phyloP scores from a whole-genome alignment of 768 basidiomycete genomes.

The Candolleomyces efflorescens region DNA sequence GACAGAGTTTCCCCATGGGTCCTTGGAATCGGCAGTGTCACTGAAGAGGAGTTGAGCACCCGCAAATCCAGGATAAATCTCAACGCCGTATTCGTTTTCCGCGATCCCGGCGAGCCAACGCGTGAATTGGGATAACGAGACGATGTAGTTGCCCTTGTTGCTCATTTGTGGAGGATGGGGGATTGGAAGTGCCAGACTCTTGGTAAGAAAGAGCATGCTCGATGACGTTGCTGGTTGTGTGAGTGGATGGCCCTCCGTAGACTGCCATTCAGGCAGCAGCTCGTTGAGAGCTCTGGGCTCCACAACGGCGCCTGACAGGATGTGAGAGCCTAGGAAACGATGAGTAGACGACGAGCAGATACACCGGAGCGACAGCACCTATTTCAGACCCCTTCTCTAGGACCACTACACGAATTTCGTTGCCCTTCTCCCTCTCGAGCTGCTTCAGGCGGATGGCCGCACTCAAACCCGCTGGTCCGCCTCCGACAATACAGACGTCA shows the following conservation, averaged over 20 bases:
- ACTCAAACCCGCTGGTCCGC: slow-evolving; percentile 89
- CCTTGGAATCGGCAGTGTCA: slow-evolving; percentile 40
- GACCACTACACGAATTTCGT: slow-evolving; percentile 86
- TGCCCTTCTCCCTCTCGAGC: slow-evolving; percentile 73
- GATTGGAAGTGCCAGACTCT: slow-evolving; percentile 64
- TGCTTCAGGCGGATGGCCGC: slow-evolving; percentile 97
- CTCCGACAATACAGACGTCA: slow-evolving; percentile 97
- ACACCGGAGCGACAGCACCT: slow-evolving; percentile 39
- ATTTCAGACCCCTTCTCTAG: slow-evolving; percentile 94
- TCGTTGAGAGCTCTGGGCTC: slow-evolving; percentile 91
- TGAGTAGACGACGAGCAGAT: background rate
- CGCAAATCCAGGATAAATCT: slow-evolving; percentile 96
- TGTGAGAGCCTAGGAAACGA: slow-evolving; percentile 69
- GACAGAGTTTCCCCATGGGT: slow-evolving; percentile 39
- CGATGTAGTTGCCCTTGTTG: slow-evolving; percentile 89
- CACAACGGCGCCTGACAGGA: slow-evolving; percentile 92
- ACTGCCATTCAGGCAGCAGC: slow-evolving; percentile 82
- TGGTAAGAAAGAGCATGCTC: slow-evolving; percentile 82
- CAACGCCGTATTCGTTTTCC: slow-evolving; percentile 75
- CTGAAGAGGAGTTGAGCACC: slow-evolving; percentile 80
- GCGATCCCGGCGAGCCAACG: slow-evolving; percentile 88
- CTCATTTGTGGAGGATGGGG: slow-evolving; percentile 98
- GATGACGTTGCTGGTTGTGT: slow-evolving; percentile 75
- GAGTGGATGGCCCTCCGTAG: slow-evolving; percentile 64
- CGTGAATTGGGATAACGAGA: slow-evolving; percentile 84